A percentile compares a stretch with the other conserved stretches of the same genome.
Conservation (phyloP, 2,329 filamentous ascomycete species). For the Xylariaceae sp. region DNA sequence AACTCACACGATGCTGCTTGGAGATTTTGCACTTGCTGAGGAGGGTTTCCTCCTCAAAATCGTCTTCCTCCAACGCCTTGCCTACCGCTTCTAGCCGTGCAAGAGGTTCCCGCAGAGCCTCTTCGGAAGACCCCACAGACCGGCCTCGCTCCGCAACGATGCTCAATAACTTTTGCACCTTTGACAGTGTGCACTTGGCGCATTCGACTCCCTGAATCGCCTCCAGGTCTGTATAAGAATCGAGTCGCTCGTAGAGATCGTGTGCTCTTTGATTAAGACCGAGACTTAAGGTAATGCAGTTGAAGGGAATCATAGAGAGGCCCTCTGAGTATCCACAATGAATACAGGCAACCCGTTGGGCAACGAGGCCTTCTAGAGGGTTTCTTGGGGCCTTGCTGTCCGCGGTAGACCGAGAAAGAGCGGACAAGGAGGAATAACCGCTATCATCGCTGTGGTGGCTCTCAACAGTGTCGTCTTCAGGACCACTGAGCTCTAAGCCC, state of each 20-base stretch:
- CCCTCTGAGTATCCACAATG: conserved; percentile 84
- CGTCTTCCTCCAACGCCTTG: conserved; percentile 69
- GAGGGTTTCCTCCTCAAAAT: conserved; percentile 69
- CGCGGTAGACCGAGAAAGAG: conserved; percentile 33
- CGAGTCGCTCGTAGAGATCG: conserved; percentile 72
- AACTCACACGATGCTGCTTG: conserved; percentile 64
- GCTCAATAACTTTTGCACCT: conserved; percentile 45
- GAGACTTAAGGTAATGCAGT: conserved; percentile 83
- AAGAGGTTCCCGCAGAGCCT: conserved; percentile 47
- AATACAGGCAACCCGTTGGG: conserved; percentile 84
- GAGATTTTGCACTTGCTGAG: conserved; percentile 61
- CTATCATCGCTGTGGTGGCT: conserved; percentile 55
- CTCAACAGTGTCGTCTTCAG: conserved; percentile 39
- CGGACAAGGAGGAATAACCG: conserved; percentile 48
- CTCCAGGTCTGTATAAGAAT: conserved; percentile 81
- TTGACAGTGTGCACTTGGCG: conserved; percentile 79
- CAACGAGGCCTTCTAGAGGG: conserved; percentile 81
- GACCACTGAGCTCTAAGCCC: conserved; percentile 38
- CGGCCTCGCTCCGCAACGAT: conserved; percentile 42
- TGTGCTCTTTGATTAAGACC: conserved; percentile 59
- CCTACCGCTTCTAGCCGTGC: conserved; percentile 63
- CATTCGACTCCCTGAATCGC: conserved; percentile 87
- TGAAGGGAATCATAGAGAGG: conserved; percentile 87
- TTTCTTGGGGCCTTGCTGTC: conserved; percentile 52
- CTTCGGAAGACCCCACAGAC: conserved; percentile 36